Evolutionary conservation across 1,284 basidiomycete species (phyloP).

Genomic region (Trichosporon sp.): DNA sequence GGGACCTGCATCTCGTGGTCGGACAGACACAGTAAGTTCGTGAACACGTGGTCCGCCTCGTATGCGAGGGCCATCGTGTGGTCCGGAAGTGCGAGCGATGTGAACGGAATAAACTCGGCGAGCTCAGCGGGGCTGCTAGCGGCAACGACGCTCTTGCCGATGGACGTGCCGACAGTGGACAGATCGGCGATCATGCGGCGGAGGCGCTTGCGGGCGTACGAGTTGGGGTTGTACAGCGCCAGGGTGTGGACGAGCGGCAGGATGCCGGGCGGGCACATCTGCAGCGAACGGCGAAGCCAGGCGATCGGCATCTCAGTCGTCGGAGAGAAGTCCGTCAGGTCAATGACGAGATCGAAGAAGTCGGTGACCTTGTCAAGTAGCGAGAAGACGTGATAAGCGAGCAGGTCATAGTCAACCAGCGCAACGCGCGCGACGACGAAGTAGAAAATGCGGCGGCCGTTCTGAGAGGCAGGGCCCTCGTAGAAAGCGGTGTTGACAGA

Average conservation of each 20-base stretch:
- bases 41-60: slow-evolving; percentile 52
- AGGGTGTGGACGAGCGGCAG: slow-evolving; percentile 57
- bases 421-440: slow-evolving; percentile 71
- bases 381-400: slow-evolving; percentile 81
- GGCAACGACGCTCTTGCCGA: slow-evolving; percentile 63
- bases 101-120: slow-evolving; percentile 74
- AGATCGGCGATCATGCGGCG: slow-evolving; percentile 62
- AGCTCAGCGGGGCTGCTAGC: slow-evolving; percentile 62
- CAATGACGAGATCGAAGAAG: slow-evolving; percentile 73
- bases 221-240: slow-evolving; percentile 79
- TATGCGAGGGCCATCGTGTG: slow-evolving; percentile 49
- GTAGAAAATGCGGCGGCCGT: slow-evolving; percentile 57
- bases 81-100: slow-evolving; percentile 51
- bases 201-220: slow-evolving; percentile 70
- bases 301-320: slow-evolving; percentile 76
- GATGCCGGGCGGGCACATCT: slow-evolving; percentile 66
- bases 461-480: slow-evolving; percentile 61
- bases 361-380: slow-evolving; percentile 59
- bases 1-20: slow-evolving; percentile 54
- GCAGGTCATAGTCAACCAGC: slow-evolving; percentile 77
- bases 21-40: slow-evolving; percentile 45
- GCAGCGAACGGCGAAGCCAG: slow-evolving; percentile 77
- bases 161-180: slow-evolving; percentile 68
- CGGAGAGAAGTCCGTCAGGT: slow-evolving; percentile 77
- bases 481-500: slow-evolving; percentile 71